These are phyloP conservation scores for Cryptosporidium viatorum DNA, from an alignment of 169 alveolate genomes.

Conservation along the genomic window DNA sequence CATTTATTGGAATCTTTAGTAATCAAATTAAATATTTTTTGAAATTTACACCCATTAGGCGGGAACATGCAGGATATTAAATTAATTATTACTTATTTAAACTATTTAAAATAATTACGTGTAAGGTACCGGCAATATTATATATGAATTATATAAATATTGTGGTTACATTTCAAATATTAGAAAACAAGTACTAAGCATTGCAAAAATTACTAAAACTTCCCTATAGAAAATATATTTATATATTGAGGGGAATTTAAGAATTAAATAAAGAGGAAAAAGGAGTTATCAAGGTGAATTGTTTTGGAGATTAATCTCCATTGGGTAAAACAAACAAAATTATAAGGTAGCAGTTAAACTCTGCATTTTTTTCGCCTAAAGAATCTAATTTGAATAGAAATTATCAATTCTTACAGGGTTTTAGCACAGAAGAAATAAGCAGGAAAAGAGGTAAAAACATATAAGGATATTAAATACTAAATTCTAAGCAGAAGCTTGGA, in stretches of 20 bases:
- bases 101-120: not conserved
- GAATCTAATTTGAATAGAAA: not conserved
- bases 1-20: too few species aligned
- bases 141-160: too few species aligned
- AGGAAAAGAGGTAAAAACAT: too few species aligned
- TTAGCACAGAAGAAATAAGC: not conserved
- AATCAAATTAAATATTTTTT: not conserved
- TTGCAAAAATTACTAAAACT: not conserved
- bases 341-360: not conserved
- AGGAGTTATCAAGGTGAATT: not conserved
- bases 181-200: not conserved
- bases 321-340: not conserved
- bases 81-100: not conserved
- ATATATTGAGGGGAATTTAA: not conserved
- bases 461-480: too few species aligned
- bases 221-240: not conserved
- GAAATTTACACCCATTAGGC: not conserved
- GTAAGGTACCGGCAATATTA: conserved; percentile 3
- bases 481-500: not conserved
- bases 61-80: conserved; percentile 17
- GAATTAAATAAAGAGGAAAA: not conserved
- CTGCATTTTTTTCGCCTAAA: not conserved
- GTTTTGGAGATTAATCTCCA: not conserved
- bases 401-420: not conserved
- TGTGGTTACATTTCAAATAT: too few species aligned